Base-by-base conservation (phyloP, 2,329 filamentous ascomycete species). In the Calonectria hongkongensis region DNA sequence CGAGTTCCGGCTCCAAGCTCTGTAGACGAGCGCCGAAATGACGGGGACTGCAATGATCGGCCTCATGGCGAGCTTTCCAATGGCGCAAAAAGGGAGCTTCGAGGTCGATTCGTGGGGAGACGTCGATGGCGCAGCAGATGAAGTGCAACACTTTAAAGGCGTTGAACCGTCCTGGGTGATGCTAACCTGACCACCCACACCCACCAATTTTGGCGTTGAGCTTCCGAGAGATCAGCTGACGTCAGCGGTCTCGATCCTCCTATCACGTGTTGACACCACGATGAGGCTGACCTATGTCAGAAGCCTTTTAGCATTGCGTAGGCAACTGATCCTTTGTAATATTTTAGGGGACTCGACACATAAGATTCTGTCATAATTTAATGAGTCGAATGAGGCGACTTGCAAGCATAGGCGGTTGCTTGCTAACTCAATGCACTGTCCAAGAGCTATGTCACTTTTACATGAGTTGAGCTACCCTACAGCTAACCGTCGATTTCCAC, bases 1-100 rank as follows among this genome's bases (percentile, higher is more conserved):
- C 28, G 93, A 96, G 69, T 94, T 93, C 78, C 92, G 92, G 58
- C 89, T 91, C 85, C 91, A 91, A 41, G 94, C 93, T 72, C 94
- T 90, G 78, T 91, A 90, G 68, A 93, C 86, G 76, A 96, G 88
- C 72, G 87, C 88, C 72, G 89, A 78, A 18, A 89, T 93, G 56
- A 88, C 88, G 58, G 91, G 91, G 16, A 88, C 84, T 15, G 91
- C 91, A 78, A 92, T 87, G 63, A 88, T 84, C 64, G 87, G 83
- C 81, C 89, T 91, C 91, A 93, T 93, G 60, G 67, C 65, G 82
- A 75, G 18, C 18, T 41, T 51, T 43, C 39, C 13, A 28, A 54
- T 48, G 33, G 18, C 8, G 33, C 27, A 33, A 58, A 16, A 10
- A 6, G 45, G 25, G 45, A 33, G 41, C 13, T 39, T 41, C 67